Base-by-base conservation (phyloP, 2,329 filamentous ascomycete species). In the Alternaria sp. region DNA sequence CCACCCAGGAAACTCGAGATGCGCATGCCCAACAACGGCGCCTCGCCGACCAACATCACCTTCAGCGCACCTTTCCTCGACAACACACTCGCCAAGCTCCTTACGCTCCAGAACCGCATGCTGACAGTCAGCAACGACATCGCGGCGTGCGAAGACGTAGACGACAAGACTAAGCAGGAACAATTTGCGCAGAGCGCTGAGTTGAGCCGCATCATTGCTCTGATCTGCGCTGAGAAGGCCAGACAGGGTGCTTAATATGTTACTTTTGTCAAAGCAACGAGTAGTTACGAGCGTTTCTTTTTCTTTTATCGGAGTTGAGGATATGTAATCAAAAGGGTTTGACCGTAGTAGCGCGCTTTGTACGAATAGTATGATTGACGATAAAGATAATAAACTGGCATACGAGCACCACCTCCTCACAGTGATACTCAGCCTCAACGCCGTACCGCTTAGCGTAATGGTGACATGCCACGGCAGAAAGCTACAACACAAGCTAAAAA, bases 21-120 rank as follows among this genome's bases (percentile, higher is more conserved):
- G 78, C 78, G 83, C 19, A 78, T 85, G 5, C 80, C 79, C 28
- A 77, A 75, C 57, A 69, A 74, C 15, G 72, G 74, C 44, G 58
- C 67, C 15, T 79, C 77, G 9, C 75, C 77, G 9, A 77, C 78
- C 23, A 79, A 79, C 59, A 77, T 85, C 63, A 81, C 81, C 36
- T 85, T 85, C 76, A 83, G 81, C n/a, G 83, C 83, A 1, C 83
- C 83, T 0, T 85, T 85, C 78, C 81, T 85, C 56, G 83, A 85
- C 77, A 85, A 85, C 71, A 85, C 83, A 6, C 78, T 85, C 2
- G 77, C 81, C 57, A 85, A 85, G 79, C 82, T 85, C 74, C 73
- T 85, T 54, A 73, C 79, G 11, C 76, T 85, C 47, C 83, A 85
- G 64, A 83, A 84, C 70, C 77, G 83, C 30, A 85, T 85, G 83